Percentiles rank a stretch among this genome's conserved stretches.
These are phyloP conservation scores for Parathielavia appendiculata DNA, from an alignment of 495 filamentous ascomycete species.

Conservation along the genomic window DNA sequence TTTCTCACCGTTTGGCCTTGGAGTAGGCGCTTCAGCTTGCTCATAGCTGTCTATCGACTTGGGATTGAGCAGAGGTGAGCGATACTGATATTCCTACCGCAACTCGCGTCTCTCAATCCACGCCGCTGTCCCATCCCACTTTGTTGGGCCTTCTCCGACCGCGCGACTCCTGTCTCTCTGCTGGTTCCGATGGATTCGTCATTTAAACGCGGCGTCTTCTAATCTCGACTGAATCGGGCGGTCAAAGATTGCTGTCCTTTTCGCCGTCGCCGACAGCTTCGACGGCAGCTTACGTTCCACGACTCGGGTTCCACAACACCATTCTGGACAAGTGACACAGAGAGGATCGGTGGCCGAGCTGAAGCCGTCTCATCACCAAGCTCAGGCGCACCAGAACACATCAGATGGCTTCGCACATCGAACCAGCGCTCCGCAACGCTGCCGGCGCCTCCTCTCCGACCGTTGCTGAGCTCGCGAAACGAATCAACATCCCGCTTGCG, in stretches of 20 bases:
- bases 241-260: neutral
- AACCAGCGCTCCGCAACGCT: slow-evolving; percentile 22
- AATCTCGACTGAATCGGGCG: neutral
- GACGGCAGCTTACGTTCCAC: neutral
- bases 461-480: slow-evolving; percentile 53
- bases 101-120: slow-evolving; percentile 11
- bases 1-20: neutral
- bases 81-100: slow-evolving; percentile 1
- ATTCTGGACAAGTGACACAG: neutral
- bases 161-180: neutral
- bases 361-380: slow-evolving; percentile 4
- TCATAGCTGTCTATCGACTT: neutral
- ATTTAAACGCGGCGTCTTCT: neutral
- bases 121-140: slow-evolving; percentile 9
- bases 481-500: slow-evolving; percentile 67
- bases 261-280: neutral
- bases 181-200: slow-evolving; percentile 2
- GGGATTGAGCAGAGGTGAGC: neutral
- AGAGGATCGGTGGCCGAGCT: slow-evolving; percentile 2
- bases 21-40: neutral
- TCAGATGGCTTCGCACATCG: slow-evolving; percentile 29
- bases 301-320: neutral
- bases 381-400: slow-evolving; percentile 5
- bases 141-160: slow-evolving; percentile 8
- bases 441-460: slow-evolving; percentile 26